These are phyloP conservation scores for Xylaria sp. DNA, from an alignment of 2,329 filamentous ascomycete species.

Conservation along the genomic window DNA sequence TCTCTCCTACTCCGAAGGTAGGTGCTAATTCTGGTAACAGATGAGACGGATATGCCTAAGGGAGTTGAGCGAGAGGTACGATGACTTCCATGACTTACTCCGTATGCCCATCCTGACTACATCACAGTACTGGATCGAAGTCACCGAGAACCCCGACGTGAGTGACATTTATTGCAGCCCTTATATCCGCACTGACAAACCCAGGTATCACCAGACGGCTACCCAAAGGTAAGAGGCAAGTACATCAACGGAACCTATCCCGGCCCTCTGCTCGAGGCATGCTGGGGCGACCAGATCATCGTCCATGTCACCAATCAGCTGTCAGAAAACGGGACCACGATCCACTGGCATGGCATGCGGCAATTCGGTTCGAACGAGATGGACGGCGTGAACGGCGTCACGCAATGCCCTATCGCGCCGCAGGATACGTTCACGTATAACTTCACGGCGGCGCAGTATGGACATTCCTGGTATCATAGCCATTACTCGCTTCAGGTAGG, in stretches of 20 bases:
- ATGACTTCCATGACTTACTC: too few relatives aligned
- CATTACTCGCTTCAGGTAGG: slow-evolving; percentile 45
- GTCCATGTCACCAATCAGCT: slow-evolving; percentile 50
- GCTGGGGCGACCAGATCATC: slow-evolving; percentile 31
- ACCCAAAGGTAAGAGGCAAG: slow-evolving; percentile 14
- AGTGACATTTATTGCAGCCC: background rate
- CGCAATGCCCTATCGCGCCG: slow-evolving; percentile 47
- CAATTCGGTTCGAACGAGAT: slow-evolving; percentile 49
- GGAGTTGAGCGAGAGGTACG: slow-evolving; percentile 14
- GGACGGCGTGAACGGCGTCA: slow-evolving; percentile 51
- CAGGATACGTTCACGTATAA: slow-evolving; percentile 51
- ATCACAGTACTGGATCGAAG: slow-evolving; percentile 17
- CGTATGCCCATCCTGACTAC: background rate
- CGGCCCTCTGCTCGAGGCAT: slow-evolving; percentile 27
- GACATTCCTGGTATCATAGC: slow-evolving; percentile 56
- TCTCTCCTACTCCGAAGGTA: too few relatives aligned
- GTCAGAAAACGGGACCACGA: slow-evolving; percentile 51
- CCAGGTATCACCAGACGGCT: slow-evolving; percentile 16
- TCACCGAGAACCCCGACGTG: slow-evolving; percentile 13
- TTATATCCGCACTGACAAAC: background rate
- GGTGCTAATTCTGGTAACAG: slow-evolving; percentile 8
- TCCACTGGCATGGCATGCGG: slow-evolving; percentile 60
- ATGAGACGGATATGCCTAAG: slow-evolving; percentile 3
- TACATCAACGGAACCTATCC: slow-evolving; percentile 27
- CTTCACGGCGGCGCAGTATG: slow-evolving; percentile 51